Percentiles rank a stretch among this genome's conserved stretches.
Conservation (phyloP, 352 stramenopile genomes). For the Peronospora farinosa region DNA sequence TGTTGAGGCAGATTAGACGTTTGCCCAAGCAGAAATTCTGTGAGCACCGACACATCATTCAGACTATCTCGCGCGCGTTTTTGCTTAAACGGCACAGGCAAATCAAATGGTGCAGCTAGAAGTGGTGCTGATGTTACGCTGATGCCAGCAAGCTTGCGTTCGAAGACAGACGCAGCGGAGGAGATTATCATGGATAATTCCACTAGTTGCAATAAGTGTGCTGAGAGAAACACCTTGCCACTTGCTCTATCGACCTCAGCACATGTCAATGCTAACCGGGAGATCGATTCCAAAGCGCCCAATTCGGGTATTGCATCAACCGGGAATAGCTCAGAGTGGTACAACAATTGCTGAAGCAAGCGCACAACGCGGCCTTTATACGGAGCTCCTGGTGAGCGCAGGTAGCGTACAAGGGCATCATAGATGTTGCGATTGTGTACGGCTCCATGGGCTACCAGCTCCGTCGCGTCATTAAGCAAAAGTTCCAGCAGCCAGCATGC, state of each 20-base stretch:
- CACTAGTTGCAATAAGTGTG: slow-evolving; percentile 70
- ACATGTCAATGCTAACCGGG: slow-evolving; percentile 45
- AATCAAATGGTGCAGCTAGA: slow-evolving; percentile 18
- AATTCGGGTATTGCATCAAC: slow-evolving; percentile 53
- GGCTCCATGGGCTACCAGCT: slow-evolving; percentile 53
- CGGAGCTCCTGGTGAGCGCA: slow-evolving; percentile 67
- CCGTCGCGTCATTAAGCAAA: slow-evolving; percentile 65
- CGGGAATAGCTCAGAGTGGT: slow-evolving; percentile 55
- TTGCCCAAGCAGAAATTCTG: slow-evolving; percentile 58
- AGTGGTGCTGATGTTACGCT: background rate
- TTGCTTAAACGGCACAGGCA: slow-evolving; percentile 41
- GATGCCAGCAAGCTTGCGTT: slow-evolving; percentile 18
- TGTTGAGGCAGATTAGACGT: slow-evolving; percentile 39
- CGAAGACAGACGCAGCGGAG: slow-evolving; percentile 33
- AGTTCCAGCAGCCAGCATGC: slow-evolving; percentile 82
- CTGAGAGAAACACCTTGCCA: slow-evolving; percentile 65
- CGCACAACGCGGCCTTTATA: slow-evolving; percentile 77
- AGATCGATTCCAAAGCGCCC: slow-evolving; percentile 54
- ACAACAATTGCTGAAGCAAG: slow-evolving; percentile 69
- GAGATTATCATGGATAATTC: slow-evolving; percentile 65
- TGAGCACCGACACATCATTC: slow-evolving; percentile 46
- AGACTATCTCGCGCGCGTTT: slow-evolving; percentile 39
- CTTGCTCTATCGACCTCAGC: slow-evolving; percentile 51
- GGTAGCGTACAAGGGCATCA: slow-evolving; percentile 68
- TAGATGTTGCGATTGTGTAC: slow-evolving; percentile 83